Percentiles rank a stretch among this genome's conserved stretches.
Conservation (phyloP, 2,329 filamentous ascomycete species). For the Aspergillus aculeatus region DNA sequence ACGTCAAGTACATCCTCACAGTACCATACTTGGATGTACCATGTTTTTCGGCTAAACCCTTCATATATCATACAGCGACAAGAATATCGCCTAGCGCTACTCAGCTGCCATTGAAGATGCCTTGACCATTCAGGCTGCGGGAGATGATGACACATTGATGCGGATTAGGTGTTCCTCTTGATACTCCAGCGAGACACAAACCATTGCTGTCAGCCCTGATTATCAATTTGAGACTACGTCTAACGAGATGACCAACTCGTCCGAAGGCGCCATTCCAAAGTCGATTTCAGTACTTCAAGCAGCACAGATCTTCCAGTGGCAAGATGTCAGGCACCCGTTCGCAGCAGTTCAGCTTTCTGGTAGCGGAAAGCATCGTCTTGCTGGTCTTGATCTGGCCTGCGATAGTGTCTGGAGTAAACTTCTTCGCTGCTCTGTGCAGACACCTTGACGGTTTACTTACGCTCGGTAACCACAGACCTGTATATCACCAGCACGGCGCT, state of each 20-base stretch:
- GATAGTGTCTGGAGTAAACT: not conserved
- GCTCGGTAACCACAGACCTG: not conserved
- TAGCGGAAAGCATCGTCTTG: not conserved
- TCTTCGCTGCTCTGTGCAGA: not conserved
- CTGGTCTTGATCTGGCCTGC: not conserved
- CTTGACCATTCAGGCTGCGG: too few relatives aligned
- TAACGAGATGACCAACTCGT: not conserved
- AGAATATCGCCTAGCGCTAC: too few relatives aligned
- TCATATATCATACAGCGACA: too few relatives aligned
- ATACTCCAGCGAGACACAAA: too few relatives aligned
- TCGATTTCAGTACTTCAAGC: not conserved
- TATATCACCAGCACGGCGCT: not conserved
- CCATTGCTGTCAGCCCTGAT: too few relatives aligned
- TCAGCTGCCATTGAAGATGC: too few relatives aligned
- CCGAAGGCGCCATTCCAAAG: not conserved
- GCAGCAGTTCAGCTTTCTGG: not conserved
- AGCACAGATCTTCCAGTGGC: not conserved
- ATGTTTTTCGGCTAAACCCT: too few relatives aligned
- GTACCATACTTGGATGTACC: too few relatives aligned
- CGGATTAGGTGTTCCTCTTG: too few relatives aligned
- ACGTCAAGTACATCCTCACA: too few relatives aligned
- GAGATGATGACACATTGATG: too few relatives aligned
- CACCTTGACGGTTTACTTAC: not conserved
- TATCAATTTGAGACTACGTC: too few relatives aligned
- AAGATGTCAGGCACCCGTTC: not conserved